Evolutionary conservation across 495 filamentous ascomycete species (phyloP), one percentile per base, ranked within the genome.

Genomic region (Penicillium waksmanii): DNA sequence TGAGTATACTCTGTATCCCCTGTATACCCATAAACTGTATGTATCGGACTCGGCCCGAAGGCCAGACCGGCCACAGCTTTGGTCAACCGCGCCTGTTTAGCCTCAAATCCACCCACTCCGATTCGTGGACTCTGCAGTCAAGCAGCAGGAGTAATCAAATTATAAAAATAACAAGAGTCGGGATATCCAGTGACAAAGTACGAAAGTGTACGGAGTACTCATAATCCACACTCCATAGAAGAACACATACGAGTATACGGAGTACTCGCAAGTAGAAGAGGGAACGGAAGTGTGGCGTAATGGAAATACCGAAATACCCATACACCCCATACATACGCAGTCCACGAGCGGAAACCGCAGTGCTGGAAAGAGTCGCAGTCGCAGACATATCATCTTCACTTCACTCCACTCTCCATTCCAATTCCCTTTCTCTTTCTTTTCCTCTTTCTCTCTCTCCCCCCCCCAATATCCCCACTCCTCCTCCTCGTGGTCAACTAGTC

Each of bases 301-400:
- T 31, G 27, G 27, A 8, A 31, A 38, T 38, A 38, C 36, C 5
- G 15, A 1, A 38, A n/a, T 38, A 55, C 53, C 53, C 21, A 33
- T 40, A 38, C 21, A 19, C 19, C 12, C n/a, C 35, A 12, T 46
- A 40, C 18, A 25, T n/a, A n/a, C n/a, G n/a, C n/a, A n/a, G n/a
- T n/a, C 25, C n/a, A 55, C 19, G 27, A 31, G 27, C 27, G 27
- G 27, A 31, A 31, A 31, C 6, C 27, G 27, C 27, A 31, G 27
- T 31, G 27, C 1, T 31, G 27, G 27, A 31, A 31, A 9, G 23
- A 23, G 23, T 23, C 23, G 23, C 23, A 31, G 27, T 31, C 27
- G 27, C 27, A 31, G 27, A 31, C 27, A 31, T 55, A 55, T 55
- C 53, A 55, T 46, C 21, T 55, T 53, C 51, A 53, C 17, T 52